Percentiles rank a stretch among this genome's conserved stretches.
phyloP scores from a whole-genome alignment of 1,284 basidiomycete genomes.

The Sphagnurus paluster region DNA sequence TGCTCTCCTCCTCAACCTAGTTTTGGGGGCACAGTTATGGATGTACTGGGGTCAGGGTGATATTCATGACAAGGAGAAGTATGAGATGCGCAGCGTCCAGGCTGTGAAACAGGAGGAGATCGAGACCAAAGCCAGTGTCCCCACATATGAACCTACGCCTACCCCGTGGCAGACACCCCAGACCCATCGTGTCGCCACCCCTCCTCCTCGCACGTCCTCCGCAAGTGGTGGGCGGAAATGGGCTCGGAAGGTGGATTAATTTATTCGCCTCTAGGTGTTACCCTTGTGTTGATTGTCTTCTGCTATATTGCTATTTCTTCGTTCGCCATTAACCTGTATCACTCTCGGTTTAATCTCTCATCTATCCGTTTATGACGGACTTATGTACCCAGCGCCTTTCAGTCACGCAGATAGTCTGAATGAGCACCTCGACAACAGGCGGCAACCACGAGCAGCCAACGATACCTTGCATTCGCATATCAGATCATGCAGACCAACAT shows the following conservation, averaged over 20 bases:
- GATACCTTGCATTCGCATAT: too few species aligned
- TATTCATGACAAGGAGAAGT: conserved; percentile 27
- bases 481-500: background rate
- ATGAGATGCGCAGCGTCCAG: conserved; percentile 14
- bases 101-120: conserved; percentile 16
- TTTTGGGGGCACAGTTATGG: conserved; percentile 82
- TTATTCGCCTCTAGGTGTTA: conserved; percentile 13
- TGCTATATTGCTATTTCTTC: conserved; percentile 11
- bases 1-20: conserved; percentile 76
- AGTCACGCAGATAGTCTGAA: conserved; percentile 17
- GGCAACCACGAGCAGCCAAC: too few species aligned
- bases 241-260: conserved; percentile 70
- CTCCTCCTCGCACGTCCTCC: conserved; percentile 38
- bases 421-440: too few species aligned
- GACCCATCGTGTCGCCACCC: conserved; percentile 39
- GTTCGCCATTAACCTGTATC: conserved; percentile 5
- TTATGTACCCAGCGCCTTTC: conserved; percentile 11
- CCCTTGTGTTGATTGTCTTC: conserved; percentile 14
- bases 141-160: conserved; percentile 39
- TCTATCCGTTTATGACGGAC: background rate
- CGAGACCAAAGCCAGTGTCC: conserved; percentile 12
- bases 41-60: conserved; percentile 74
- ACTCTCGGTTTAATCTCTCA: conserved; percentile 9
- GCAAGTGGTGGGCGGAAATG: conserved; percentile 57
- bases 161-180: conserved; percentile 21